Evolutionary conservation across 805 yeast genomes (phyloP), one percentile per base, ranked within the genome.

Genomic region (Wickerhamomyces sydowiorum): DNA sequence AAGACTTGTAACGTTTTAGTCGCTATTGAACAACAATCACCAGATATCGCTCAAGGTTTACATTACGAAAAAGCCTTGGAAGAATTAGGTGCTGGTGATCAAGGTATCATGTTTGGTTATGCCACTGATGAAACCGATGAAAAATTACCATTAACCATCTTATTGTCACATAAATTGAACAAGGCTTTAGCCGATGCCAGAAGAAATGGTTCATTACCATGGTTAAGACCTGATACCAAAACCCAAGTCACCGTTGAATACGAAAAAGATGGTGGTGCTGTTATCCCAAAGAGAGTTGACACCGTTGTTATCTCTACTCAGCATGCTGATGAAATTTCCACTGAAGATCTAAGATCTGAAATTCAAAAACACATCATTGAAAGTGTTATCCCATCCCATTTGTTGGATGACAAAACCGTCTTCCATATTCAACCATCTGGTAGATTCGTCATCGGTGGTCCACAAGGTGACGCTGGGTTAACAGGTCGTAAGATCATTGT

Each of bases 141-240:
- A 77, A 82, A 86, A 67, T 76, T 93, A 60, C 99, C 99, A 60
- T 80, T 93, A 73, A 93, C 99, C 57, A 80, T 93, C 51, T 71
- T 93, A 58, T 80, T 93, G 64, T 82, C 98, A 47, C 99, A 93
- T 78, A 87, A 88, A 74, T 82, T 93, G 67, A 93, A 93, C 78
- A 86, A 86, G 67, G 97, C 95, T 47, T 79, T 93, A 72, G 97
- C 99, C 50, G 87, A 78, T 59, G 97, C 97, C 52, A 89, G 99
- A 78, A 88, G 99, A 76, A 82, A 85, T 54, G 98, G 98, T 58
- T 73, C 88, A 57, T 78, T 93, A 59, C 80, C 83, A 44, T 93
- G 99, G 99, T 78, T 93, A 70, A 89, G 99, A 79, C 98, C 99
- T 48, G 99, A 93, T 73, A 93, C 99, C 70, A 93, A 93, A 85